These are phyloP conservation scores for Nemania abortiva DNA, from an alignment of 2,329 filamentous ascomycete genomes.

Conservation along the genomic window DNA sequence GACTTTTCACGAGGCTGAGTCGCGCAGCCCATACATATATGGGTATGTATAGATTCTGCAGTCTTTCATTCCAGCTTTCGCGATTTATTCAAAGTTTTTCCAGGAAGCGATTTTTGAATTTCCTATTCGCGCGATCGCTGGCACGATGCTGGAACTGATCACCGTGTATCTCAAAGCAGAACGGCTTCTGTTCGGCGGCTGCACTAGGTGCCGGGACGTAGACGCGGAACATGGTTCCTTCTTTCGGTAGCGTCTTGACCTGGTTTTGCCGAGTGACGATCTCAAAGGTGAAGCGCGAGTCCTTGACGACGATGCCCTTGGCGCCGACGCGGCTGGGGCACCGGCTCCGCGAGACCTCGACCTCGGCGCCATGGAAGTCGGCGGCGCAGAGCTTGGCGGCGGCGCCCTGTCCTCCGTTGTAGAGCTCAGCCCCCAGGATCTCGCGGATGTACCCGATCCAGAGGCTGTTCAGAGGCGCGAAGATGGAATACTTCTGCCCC, in stretches of 20 bases:
- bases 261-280: slow-evolving; percentile 78
- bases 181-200: slow-evolving; percentile 42
- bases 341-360: slow-evolving; percentile 84
- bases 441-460: slow-evolving; percentile 91
- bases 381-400: slow-evolving; percentile 84
- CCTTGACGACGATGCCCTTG: slow-evolving; percentile 87
- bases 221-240: slow-evolving; percentile 86
- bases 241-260: slow-evolving; percentile 87
- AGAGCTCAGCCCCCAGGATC: slow-evolving; percentile 73
- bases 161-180: slow-evolving; percentile 88
- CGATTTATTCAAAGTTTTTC: slow-evolving; percentile 68
- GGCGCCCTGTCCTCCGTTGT: slow-evolving; percentile 67
- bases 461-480: slow-evolving; percentile 79
- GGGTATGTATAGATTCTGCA: neutral
- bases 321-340: slow-evolving; percentile 87
- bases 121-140: slow-evolving; percentile 87
- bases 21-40: neutral
- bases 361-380: slow-evolving; percentile 88
- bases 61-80: neutral
- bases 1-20: neutral
- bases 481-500: slow-evolving; percentile 79
- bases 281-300: slow-evolving; percentile 88
- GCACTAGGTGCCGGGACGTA: slow-evolving; percentile 64
- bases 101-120: slow-evolving; percentile 88
- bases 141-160: slow-evolving; percentile 87